A percentile compares a stretch with the other conserved stretches of the same genome.
Conservation (phyloP, 2,329 filamentous ascomycete genomes). For the Talaromyces pinophilus region DNA sequence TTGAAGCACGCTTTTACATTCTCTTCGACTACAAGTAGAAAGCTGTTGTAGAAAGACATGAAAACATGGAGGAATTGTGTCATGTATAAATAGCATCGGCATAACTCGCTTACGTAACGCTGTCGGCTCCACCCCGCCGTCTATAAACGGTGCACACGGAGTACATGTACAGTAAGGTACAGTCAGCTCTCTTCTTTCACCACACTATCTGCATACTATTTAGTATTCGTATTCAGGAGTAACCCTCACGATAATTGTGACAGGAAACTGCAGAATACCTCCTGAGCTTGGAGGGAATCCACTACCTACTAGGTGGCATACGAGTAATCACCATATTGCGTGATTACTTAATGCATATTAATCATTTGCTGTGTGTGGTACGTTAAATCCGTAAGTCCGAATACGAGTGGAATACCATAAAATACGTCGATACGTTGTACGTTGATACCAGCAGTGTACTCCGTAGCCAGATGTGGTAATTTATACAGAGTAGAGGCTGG, state of each 20-base stretch:
- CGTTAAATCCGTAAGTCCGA: conserved; percentile 11
- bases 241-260: background rate
- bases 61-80: background rate
- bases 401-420: background rate
- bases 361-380: background rate
- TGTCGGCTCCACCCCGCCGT: background rate
- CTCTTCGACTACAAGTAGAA: background rate
- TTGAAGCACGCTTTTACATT: background rate
- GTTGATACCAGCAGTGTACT: background rate
- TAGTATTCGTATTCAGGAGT: background rate
- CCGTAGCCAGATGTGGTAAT: background rate
- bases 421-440: background rate
- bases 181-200: background rate
- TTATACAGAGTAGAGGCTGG: background rate
- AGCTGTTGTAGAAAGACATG: too few relatives aligned
- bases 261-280: too few relatives aligned
- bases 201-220: background rate
- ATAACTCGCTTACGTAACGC: conserved; percentile 2
- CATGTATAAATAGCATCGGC: background rate
- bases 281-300: too few relatives aligned
- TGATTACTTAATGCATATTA: conserved; percentile 10
- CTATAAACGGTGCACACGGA: background rate
- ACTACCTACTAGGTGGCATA: too few relatives aligned
- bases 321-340: background rate
- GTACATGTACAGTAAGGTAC: background rate